Base-by-base conservation (phyloP, 164 flowering plant species). In the Akebia trifoliata region DNA sequence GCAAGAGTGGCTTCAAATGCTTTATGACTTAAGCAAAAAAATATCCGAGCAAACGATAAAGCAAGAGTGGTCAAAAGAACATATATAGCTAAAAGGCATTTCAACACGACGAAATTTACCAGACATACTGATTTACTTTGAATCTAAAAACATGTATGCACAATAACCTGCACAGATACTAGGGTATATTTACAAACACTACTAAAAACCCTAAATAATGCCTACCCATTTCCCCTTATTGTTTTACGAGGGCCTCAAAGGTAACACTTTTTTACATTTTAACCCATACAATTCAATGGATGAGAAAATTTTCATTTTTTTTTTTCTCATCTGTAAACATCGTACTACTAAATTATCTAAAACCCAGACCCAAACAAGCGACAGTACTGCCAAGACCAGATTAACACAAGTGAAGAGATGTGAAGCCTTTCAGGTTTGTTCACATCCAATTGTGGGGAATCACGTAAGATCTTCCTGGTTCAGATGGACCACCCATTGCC, bases 391-490 rank as follows among this genome's bases (percentile, higher is more conserved):
- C 46, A 38, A 63, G 39, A 32, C 50, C n/a, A 48, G 28, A 49
- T 51, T 34, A 50, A 38, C 15, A 52, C 31, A 32, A 28, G 12
- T 21, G 45, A 4, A 20, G 22, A 20, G 49, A 20, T 4, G 22
- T 26, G 37, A 48, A 11, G 21, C 29, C 29, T 52, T 34, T 7
- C 22, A 28, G 46, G 11, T 14, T 26, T 17, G 35, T 45, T 65
- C 39, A 65, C 66, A 69, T 36, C 74, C 74, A 71, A 36, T 54
- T 59, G 42, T 35, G 59, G 35, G 72, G 67, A 55, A 59, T 17
- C 29, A 20, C 24, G 49, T 30, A 22, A 37, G 70, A 59, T 18
- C 39, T 47, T 22, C 61, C 70, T 18, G 53, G 53, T 38, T 54
- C 63, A 8, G 54, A 57, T 21, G 61, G 46, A 43, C 69, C 59